phyloP scores from a whole-genome alignment of 139 green algal genomes.

The Tetradesmus lagerheimii region DNA sequence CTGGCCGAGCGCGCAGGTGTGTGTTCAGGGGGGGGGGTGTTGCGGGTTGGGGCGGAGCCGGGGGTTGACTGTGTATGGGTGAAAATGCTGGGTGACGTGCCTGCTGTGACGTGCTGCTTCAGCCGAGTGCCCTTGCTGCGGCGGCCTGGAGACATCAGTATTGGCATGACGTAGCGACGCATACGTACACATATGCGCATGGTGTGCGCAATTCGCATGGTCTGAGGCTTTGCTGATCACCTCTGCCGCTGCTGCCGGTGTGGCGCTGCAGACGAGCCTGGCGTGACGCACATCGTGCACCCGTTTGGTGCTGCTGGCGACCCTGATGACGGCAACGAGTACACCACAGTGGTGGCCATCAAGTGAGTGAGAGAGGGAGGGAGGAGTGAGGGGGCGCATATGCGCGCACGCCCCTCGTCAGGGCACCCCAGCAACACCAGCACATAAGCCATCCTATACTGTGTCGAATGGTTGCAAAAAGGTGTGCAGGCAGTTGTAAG shows the following conservation, averaged over 20 bases:
- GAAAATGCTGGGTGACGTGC: too few relatives aligned
- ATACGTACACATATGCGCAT: not conserved
- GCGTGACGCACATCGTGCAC: slow-evolving; percentile 82
- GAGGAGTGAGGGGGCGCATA: too few relatives aligned
- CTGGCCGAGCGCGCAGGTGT: slow-evolving; percentile 33
- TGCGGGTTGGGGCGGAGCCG: not conserved
- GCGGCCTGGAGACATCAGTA: too few relatives aligned
- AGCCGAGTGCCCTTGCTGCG: too few relatives aligned
- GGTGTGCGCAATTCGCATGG: not conserved
- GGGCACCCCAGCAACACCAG: too few relatives aligned
- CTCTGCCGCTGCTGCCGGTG: slow-evolving; percentile 20
- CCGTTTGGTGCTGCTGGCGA: slow-evolving; percentile 76
- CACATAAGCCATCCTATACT: too few relatives aligned
- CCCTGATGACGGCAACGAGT: slow-evolving; percentile 80
- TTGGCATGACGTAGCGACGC: too few relatives aligned
- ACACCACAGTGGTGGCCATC: slow-evolving; percentile 75
- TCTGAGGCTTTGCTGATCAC: not conserved
- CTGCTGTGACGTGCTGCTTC: too few relatives aligned
- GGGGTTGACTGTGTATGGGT: too few relatives aligned
- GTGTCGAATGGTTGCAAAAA: too few relatives aligned
- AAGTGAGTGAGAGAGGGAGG: slow-evolving; percentile 48
- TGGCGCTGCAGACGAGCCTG: slow-evolving; percentile 55
- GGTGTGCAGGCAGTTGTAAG: too few relatives aligned
- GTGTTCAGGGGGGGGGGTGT: not conserved
- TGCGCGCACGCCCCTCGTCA: too few relatives aligned